Conservation (phyloP, 805 yeast species). For the Candida morakotiae region DNA sequence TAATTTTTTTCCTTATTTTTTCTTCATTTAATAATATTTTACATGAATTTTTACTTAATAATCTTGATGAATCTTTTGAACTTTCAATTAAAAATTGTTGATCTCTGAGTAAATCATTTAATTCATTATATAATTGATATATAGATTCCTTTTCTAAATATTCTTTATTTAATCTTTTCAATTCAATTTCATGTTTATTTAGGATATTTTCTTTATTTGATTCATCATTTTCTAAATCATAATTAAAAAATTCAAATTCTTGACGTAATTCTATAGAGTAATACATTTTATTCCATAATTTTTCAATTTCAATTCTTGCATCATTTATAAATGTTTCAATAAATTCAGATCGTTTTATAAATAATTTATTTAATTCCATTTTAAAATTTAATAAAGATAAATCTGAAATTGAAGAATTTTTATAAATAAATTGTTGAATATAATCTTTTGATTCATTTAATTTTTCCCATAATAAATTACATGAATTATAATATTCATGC, state of each 20-base stretch:
- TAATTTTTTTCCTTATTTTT: constrained; percentile 60
- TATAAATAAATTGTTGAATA: constrained; percentile 38
- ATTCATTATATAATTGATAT: constrained; percentile 50
- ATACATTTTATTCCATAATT: constrained; percentile 59
- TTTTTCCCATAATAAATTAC: constrained; percentile 53
- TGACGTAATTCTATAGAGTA: constrained; percentile 50
- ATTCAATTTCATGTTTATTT: constrained; percentile 60
- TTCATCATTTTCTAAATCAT: constrained; percentile 26
- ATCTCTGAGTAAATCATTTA: constrained; percentile 55
- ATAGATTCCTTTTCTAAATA: constrained; percentile 51
- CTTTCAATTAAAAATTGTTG: constrained; percentile 62
- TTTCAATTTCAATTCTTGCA: constrained; percentile 54
- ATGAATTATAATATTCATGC: constrained; percentile 33
- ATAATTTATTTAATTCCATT: constrained; percentile 53
- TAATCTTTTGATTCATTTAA: constrained; percentile 45
- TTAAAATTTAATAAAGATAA: constrained; percentile 48
- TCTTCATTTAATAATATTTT: constrained; percentile 79
- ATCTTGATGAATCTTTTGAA: constrained; percentile 74
- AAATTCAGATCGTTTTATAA: constrained; percentile 54
- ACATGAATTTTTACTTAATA: constrained; percentile 71
- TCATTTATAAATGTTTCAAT: constrained; percentile 67
- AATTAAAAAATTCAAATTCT: constrained; percentile 40
- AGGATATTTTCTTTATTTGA: constrained; percentile 58
- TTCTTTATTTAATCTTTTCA: constrained; percentile 47
- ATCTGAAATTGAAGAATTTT: constrained; percentile 46